Evolutionary conservation across 805 yeast species (phyloP).

Genomic region (Yarrowia sp.): DNA sequence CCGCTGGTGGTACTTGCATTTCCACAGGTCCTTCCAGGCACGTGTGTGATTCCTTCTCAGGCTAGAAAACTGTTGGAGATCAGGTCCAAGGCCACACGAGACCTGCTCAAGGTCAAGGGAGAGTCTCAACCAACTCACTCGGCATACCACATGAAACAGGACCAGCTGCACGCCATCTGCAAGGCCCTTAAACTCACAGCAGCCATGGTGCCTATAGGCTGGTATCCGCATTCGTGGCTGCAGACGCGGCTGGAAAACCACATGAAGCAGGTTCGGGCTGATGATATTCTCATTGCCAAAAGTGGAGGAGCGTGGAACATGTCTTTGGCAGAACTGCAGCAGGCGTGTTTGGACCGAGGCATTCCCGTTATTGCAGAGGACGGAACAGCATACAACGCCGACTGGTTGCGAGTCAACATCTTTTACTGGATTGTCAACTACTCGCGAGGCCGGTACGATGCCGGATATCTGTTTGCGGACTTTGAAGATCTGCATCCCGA

Average conservation of each 20-base stretch:
- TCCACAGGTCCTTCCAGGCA: constrained; percentile 59
- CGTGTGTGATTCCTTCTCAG: constrained; percentile 54
- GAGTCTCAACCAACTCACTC: constrained; percentile 25
- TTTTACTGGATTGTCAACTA: constrained; percentile 30
- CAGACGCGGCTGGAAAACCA: constrained; percentile 43
- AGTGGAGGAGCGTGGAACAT: constrained; percentile 50
- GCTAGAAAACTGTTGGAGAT: constrained; percentile 7
- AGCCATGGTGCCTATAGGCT: constrained; percentile 29
- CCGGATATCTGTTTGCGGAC: constrained; percentile 30
- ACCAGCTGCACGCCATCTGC: constrained; percentile 28
- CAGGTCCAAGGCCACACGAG: background rate
- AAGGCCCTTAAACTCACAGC: constrained; percentile 30
- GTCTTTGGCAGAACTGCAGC: constrained; percentile 45
- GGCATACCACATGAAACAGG: constrained; percentile 27
- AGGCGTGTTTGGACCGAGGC: constrained; percentile 53
- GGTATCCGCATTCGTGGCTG: constrained; percentile 42
- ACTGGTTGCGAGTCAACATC: constrained; percentile 26
- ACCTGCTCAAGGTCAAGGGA: background rate
- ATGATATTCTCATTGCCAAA: constrained; percentile 45
- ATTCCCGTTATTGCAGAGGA: constrained; percentile 31
- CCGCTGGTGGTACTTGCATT: constrained; percentile 50
- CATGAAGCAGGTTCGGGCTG: constrained; percentile 49
- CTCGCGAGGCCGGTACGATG: constrained; percentile 29
- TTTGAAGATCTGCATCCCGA: constrained; percentile 1
- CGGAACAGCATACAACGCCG: background rate